Base-by-base conservation (phyloP, 164 flowering plant genomes). In the Tinospora cordifolia region DNA sequence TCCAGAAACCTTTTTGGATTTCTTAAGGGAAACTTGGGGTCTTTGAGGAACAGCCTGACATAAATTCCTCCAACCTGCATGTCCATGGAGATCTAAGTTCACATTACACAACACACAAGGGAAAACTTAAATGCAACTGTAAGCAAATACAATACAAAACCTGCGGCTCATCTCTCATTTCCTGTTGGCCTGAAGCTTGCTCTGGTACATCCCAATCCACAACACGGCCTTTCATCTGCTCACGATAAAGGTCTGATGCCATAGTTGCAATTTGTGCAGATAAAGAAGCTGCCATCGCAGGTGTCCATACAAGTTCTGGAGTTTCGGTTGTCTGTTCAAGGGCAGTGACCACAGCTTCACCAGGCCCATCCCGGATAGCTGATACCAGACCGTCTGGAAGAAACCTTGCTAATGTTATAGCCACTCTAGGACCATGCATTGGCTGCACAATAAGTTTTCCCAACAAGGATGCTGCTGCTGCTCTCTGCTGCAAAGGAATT, bases 91-190 rank as follows among this genome's bases (percentile, higher is more conserved):
- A 40, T 74, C 38, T 67, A 27, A 46, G 46, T 51, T 49, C 25
- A 60, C 24, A 34, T 22, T 63, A 24, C 30, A 74, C 22, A 15
- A 62, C 63, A 24, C 30, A 74, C 22, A 15, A 62, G 3, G 54
- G 49, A 17, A 25, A 27, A 13, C 40, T 71, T 15, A 14, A 38
- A 24, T 40, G 51, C 68, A 62, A 66, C 3, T 40, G 14, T 51
- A 12, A 65, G 71, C 22, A 70, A 40, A 25, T 25, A 69, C 1
- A 22, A 66, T 27, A 54, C 24, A 3, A 54, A 76, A 91, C 98
- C 94, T 94, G 99, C 69, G 99, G 99, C 75, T 95, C 99, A 86
- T 95, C 99, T 81, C 91, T 91, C 98, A 95, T 89, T 75, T 89
- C 98, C 73, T 87, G 94, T 69, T 90, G 98, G 24, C 87, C 83